Conservation (phyloP, 2,329 filamentous ascomycete genomes). For the Ceratocystis variospora region DNA sequence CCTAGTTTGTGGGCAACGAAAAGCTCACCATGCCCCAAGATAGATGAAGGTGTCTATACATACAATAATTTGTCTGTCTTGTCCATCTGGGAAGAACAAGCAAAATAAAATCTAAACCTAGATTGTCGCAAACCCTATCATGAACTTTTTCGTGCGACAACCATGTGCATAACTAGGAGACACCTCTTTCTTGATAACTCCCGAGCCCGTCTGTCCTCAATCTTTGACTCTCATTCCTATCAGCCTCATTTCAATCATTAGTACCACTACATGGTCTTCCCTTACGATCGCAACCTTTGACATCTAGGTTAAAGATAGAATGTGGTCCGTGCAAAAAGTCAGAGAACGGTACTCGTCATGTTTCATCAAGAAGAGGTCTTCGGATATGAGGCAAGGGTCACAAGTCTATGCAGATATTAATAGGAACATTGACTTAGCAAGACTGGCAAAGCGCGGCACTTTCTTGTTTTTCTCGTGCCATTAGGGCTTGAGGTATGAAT, state of each 20-base stretch:
- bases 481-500: neutral
- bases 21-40: no score
- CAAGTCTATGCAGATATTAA: neutral
- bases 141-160: neutral
- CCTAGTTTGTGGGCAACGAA: no score
- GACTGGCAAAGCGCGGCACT: neutral
- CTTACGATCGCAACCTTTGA: neutral
- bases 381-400: neutral
- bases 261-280: neutral
- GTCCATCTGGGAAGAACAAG: neutral
- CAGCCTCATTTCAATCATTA: neutral
- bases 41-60: neutral
- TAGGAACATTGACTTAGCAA: neutral
- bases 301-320: neutral
- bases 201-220: neutral
- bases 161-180: neutral
- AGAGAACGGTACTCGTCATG: neutral
- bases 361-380: neutral
- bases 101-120: neutral
- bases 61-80: neutral
- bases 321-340: neutral
- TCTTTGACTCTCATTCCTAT: neutral
- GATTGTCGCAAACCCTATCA: neutral
- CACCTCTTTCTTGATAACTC: neutral
- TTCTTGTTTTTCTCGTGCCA: neutral